Evolutionary conservation across 1,139 yeast genomes (phyloP), one percentile per base, ranked within the genome.

Genomic region (Geotrichum aggregatum): DNA sequence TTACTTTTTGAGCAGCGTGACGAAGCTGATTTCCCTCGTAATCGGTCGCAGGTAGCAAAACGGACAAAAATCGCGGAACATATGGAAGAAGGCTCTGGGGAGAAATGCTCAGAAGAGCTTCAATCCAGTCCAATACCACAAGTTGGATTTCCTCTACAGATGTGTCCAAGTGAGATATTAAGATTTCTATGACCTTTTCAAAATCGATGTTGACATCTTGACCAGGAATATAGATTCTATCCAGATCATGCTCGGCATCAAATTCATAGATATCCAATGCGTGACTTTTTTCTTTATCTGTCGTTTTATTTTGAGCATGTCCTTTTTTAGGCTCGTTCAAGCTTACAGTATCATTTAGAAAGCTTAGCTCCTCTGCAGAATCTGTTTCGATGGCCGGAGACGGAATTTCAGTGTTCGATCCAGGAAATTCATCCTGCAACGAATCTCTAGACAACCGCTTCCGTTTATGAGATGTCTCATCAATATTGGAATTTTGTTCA

Each of bases 171-270:
- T 88, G 88, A 1, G 89, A 80, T 33, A 92, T 79, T 44, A 92
- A 69, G 45, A 91, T 89, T 52, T 83, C 87, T 45, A 89, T 83
- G 47, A 92, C 83, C 61, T 82, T 85, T 2, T 89, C 81, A 63
- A 83, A 88, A 67, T 91, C 94, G 47, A 92, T 77, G 56, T 79
- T 80, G 21, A 89, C 83, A 64, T 92, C 95, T 65, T 89, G 96
- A 0, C 97, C 97, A 3, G 87, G 87, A n/a, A 84, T 74, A 61
- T 84, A 84, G 6, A 82, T 69, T 3, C 81, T 87, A 21, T 81
- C 83, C 28, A 72, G 72, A n/a, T 69, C 70, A 2, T 62, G 65
- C 4, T 54, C 61, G 1, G 58, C 65, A 2, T 57, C 57, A 39
- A 56, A 21, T 28, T 31, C 49, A 5, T 36, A 35, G 5, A 26